These are phyloP conservation scores for Scalesia atractyloides DNA, from an alignment of 129 eudicot genomes.

Conservation along the genomic window DNA sequence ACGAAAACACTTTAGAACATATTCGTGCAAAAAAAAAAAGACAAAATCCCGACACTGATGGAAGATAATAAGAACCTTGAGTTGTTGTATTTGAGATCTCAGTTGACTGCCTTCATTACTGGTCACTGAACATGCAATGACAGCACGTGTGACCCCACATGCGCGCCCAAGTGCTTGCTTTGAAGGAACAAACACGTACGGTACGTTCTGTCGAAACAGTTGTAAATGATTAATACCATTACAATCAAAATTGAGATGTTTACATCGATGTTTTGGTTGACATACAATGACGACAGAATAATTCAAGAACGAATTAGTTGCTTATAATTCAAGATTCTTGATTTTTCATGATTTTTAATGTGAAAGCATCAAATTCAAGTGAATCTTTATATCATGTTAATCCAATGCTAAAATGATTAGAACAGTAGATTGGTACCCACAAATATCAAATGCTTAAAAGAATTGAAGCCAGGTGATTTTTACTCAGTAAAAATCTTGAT, in stretches of 20 bases:
- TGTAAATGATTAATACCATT: background rate
- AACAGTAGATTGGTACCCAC: too few species aligned
- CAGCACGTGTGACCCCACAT: conserved; percentile 84
- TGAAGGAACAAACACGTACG: conserved; percentile 87
- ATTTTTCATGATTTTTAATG: background rate
- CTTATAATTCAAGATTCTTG: background rate
- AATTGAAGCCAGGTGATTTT: background rate
- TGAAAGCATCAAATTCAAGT: background rate
- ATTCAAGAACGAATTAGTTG: background rate
- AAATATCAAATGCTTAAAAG: background rate
- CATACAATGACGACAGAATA: background rate
- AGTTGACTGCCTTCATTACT: conserved; percentile 87
- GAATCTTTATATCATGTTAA: too few species aligned
- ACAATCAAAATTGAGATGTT: background rate
- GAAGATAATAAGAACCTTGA: conserved; percentile 48
- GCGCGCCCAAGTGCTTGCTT: conserved; percentile 96
- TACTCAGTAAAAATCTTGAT: background rate
- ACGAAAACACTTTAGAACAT: background rate
- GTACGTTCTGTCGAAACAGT: conserved; percentile 61
- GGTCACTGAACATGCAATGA: conserved; percentile 86
- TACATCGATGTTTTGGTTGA: too few species aligned
- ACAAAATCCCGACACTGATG: background rate
- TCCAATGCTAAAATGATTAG: background rate
- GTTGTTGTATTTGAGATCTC: conserved; percentile 80
- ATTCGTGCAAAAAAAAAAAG: background rate